These are phyloP conservation scores for Olyra latifolia DNA, from an alignment of 176 grass and related monocot genomes.

Conservation along the genomic window DNA sequence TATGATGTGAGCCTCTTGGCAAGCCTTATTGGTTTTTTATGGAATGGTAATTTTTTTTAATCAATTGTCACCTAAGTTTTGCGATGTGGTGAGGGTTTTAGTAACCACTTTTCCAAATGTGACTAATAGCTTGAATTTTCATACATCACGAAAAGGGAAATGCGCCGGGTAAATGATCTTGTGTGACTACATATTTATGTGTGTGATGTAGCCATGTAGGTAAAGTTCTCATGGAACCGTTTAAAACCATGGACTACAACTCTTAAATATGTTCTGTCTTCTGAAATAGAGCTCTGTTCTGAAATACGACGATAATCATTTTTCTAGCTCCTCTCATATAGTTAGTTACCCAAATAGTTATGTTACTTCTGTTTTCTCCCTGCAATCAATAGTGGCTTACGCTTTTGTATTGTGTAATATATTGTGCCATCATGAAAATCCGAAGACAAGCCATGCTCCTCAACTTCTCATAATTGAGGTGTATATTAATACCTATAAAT, in stretches of 20 bases:
- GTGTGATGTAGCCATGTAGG: neutral
- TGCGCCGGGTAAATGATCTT: neutral
- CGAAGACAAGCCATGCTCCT: neutral
- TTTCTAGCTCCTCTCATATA: neutral
- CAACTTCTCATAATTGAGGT: neutral
- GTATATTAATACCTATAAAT: neutral
- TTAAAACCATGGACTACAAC: neutral
- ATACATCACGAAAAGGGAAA: neutral
- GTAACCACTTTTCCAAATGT: neutral
- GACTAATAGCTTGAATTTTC: neutral
- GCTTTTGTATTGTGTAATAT: neutral
- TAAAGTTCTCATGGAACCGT: neutral
- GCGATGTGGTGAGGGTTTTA: too few species aligned
- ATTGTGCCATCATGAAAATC: neutral
- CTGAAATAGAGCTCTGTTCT: neutral
- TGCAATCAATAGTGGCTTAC: neutral
- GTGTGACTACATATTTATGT: neutral
- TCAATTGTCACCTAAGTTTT: neutral
- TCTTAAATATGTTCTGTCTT: neutral
- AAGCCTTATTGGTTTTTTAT: neutral
- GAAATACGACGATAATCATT: neutral
- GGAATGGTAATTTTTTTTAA: neutral
- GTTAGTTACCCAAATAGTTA: neutral
- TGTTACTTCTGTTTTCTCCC: neutral
- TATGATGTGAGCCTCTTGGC: neutral